Conservation (phyloP, 805 yeast species). For the Pichia thaimueangensis region DNA sequence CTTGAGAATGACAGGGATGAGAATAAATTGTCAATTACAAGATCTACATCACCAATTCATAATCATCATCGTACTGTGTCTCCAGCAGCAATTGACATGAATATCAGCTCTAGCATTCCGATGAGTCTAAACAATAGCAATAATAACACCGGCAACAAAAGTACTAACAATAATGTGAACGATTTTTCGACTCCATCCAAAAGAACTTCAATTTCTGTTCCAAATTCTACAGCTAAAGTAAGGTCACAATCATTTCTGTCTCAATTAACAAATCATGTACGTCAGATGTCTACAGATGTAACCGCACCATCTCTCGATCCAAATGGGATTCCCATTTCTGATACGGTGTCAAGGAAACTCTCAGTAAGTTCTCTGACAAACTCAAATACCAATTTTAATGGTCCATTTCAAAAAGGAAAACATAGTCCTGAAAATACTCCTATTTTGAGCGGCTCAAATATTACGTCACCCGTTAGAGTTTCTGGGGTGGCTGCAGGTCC, state of each 20-base stretch:
- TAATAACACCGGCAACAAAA: background rate
- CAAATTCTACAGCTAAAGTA: too few relatives aligned
- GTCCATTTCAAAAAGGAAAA: slow-evolving; percentile 3
- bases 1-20: too few relatives aligned
- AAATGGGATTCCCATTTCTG: background rate
- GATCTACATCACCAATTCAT: background rate
- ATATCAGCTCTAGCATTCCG: background rate
- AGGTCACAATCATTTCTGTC: slow-evolving; percentile 4
- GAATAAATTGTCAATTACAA: too few relatives aligned
- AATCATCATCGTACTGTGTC: too few relatives aligned
- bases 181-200: too few relatives aligned
- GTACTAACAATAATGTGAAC: background rate
- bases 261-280: slow-evolving; percentile 1
- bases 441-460: background rate
- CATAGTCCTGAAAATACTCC: slow-evolving; percentile 7
- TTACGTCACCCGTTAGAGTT: slow-evolving; percentile 7
- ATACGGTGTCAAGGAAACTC: background rate
- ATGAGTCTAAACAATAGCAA: background rate
- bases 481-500: slow-evolving; percentile 9
- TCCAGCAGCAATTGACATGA: too few relatives aligned
- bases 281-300: background rate
- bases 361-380: background rate
- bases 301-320: background rate
- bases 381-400: background rate
- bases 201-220: too few relatives aligned